Conservation (phyloP, 2,329 filamentous ascomycete genomes). For the Dactylonectria macrodidyma region DNA sequence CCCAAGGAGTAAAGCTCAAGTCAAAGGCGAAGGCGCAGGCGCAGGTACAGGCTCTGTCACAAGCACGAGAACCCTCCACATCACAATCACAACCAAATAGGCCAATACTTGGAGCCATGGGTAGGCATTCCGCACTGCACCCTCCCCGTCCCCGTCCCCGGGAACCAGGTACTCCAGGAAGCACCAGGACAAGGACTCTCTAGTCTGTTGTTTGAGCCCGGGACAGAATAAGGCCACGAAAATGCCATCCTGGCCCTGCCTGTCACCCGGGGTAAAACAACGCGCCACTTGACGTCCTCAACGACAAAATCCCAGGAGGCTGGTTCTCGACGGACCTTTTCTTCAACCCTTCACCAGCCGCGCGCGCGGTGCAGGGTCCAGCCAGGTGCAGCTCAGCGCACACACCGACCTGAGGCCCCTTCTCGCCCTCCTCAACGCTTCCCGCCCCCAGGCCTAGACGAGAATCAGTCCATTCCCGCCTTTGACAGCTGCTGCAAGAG, state of each 20-base stretch:
- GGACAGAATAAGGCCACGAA: conserved; percentile 18
- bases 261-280: conserved; percentile 18
- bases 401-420: conserved; percentile 31
- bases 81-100: not conserved
- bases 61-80: not conserved
- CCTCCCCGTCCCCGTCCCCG: conserved; percentile 9
- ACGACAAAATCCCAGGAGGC: conserved; percentile 10
- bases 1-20: not conserved
- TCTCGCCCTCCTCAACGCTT: conserved; percentile 5
- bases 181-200: not conserved
- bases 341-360: conserved; percentile 25
- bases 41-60: not conserved
- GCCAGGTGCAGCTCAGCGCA: conserved; percentile 5
- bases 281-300: conserved; percentile 10
- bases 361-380: conserved; percentile 21
- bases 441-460: conserved; percentile 12
- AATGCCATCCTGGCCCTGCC: conserved; percentile 15
- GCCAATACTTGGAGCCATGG: not conserved
- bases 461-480: conserved; percentile 38
- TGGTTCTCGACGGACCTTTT: conserved; percentile 4
- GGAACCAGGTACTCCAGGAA: conserved; percentile 17
- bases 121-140: not conserved
- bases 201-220: conserved; percentile 4
- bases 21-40: not conserved
- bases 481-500: not conserved